Conservation (phyloP, 148 eudicot species). For the Rhododendron molle region DNA sequence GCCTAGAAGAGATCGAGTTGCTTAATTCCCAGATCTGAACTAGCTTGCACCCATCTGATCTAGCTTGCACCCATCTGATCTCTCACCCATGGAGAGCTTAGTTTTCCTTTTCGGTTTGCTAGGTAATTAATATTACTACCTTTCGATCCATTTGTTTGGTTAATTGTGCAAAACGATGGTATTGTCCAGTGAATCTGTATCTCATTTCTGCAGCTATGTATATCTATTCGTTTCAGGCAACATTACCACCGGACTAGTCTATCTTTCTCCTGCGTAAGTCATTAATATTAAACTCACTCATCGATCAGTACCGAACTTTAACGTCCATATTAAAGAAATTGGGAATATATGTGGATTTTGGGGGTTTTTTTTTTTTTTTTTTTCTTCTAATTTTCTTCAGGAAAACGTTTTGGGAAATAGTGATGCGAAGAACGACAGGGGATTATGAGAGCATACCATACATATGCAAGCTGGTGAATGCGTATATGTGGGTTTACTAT, state of each 20-base stretch:
- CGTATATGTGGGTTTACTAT: background rate
- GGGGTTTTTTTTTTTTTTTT: no score
- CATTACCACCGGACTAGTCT: background rate
- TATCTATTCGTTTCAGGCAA: background rate
- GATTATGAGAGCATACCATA: constrained; percentile 2
- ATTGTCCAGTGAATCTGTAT: background rate
- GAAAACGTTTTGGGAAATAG: background rate
- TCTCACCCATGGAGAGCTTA: background rate
- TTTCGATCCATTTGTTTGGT: background rate
- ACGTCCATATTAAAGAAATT: background rate
- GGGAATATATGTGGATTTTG: background rate
- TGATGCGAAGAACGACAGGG: background rate
- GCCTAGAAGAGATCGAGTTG: background rate
- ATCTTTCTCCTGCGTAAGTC: background rate
- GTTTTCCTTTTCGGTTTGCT: background rate
- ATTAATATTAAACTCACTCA: background rate
- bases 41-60: background rate
- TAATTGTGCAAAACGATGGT: background rate
- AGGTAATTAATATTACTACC: background rate
- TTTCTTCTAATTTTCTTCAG: background rate
- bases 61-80: background rate
- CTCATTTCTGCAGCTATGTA: background rate
- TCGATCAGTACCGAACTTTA: background rate
- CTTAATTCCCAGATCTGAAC: background rate
- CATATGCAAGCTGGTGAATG: background rate